Evolutionary conservation across 345 rosid species (phyloP), one percentile per base, ranked within the genome.

Genomic region (Euphorbia lathyris): DNA sequence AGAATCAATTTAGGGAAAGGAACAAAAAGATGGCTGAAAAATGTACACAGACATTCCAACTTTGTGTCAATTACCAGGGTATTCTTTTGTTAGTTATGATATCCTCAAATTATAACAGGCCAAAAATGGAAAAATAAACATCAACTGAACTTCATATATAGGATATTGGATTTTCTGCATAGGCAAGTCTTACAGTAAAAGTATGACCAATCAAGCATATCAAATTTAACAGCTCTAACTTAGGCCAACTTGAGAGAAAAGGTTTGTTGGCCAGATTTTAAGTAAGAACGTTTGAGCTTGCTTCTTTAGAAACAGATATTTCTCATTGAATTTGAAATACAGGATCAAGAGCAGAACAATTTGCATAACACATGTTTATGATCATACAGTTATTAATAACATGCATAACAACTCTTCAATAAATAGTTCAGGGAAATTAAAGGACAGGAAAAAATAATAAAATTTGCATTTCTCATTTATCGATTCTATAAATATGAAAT

Each of bases 1-100:
- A 63, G 32, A 30, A 71, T 73, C n/a, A 67, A 40, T 40, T 40
- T 40, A 32, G 32, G 45, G 66, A 66, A 50, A 48, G 68, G 42
- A 58, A 58, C 34, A 23, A 52, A 20, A 26, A 64, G 48, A 29
- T 3, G n/a, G 23, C 19, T 11, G 32, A 11, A 42, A 23, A 62
- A 7, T 22, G 22, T 25, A 19, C 17, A 23, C 7, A 14, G n/a
- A 29, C 52, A 61, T 52, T 47, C n/a, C 57, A 25, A 20, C 29
- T 51, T 50, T 48, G 53, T 19, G 50, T 51, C 20, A 48, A 34
- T 62, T 23, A 26, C n/a, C 1, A 20, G n/a, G 11, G 16, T 19
- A 40, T 25, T 67, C 50, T 23, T 7, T n/a, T 65, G 57, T 50
- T 48, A 4, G 30, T 63, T 40, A 4, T 45, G 13, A 14, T 16